Percentiles rank a stretch among this genome's conserved stretches.
These are phyloP conservation scores for Verticillium dahliae DNA, from an alignment of 2,329 filamentous ascomycete species.

Conservation along the genomic window DNA sequence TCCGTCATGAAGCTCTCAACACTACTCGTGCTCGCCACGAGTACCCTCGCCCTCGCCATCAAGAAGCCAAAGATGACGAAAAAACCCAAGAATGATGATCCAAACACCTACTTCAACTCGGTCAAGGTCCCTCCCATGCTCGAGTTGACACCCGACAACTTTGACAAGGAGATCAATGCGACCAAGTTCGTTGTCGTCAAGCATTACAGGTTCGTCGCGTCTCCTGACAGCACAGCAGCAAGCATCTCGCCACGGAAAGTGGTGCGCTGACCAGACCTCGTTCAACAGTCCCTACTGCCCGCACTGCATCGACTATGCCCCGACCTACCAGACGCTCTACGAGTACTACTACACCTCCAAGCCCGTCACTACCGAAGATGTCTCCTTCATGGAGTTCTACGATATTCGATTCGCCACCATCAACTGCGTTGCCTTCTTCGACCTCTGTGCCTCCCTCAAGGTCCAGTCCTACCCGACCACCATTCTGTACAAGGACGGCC, in stretches of 20 bases:
- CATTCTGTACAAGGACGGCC: slow-evolving; percentile 72
- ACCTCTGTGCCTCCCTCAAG: slow-evolving; percentile 64
- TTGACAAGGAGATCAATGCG: slow-evolving; percentile 48
- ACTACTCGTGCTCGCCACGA: slow-evolving; percentile 40
- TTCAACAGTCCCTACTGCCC: slow-evolving; percentile 48
- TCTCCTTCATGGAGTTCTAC: slow-evolving; percentile 72
- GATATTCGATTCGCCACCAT: slow-evolving; percentile 81
- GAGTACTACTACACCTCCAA: slow-evolving; percentile 92
- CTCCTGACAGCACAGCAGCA: too few species aligned
- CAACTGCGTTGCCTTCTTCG: slow-evolving; percentile 78
- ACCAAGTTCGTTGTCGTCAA: slow-evolving; percentile 51
- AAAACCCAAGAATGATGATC: slow-evolving; percentile 24
- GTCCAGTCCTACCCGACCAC: slow-evolving; percentile 72
- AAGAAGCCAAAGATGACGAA: slow-evolving; percentile 23
- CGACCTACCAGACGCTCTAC: slow-evolving; percentile 85
- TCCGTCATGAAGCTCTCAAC: slow-evolving; percentile 37
- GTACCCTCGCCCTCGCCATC: slow-evolving; percentile 30
- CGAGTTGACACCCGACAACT: slow-evolving; percentile 51
- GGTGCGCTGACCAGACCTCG: slow-evolving; percentile 13
- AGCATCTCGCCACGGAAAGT: too few species aligned
- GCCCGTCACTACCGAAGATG: slow-evolving; percentile 49
- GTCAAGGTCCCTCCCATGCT: slow-evolving; percentile 59
- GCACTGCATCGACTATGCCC: slow-evolving; percentile 75
- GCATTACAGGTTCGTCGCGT: slow-evolving; percentile 55
- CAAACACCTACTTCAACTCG: slow-evolving; percentile 57